Conservation (phyloP, 805 yeast species). For the Candida palmyrensis region DNA sequence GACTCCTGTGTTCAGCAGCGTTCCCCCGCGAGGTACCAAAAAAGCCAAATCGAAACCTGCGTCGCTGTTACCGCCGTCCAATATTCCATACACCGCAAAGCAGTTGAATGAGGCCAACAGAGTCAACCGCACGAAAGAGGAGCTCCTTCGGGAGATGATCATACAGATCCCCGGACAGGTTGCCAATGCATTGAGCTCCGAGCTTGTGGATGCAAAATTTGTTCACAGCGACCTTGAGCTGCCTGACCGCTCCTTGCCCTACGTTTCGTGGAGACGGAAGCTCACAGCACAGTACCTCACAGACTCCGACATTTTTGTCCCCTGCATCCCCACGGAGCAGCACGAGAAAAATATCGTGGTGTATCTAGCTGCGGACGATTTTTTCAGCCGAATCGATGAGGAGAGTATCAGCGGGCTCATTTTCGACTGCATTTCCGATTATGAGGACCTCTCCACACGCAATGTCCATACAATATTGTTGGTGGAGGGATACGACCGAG, state of each 20-base stretch:
- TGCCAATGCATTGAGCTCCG: constrained; percentile 21
- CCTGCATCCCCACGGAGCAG: constrained; percentile 35
- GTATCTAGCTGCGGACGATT: constrained; percentile 42
- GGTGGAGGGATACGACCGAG: constrained; percentile 45
- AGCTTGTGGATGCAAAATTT: constrained; percentile 11
- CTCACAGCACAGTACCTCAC: constrained; percentile 45
- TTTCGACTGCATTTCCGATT: constrained; percentile 5
- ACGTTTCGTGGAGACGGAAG: constrained; percentile 42
- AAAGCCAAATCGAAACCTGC: constrained; percentile 4
- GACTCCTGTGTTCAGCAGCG: constrained; percentile 7
- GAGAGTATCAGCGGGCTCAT: constrained; percentile 7
- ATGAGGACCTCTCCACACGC: constrained; percentile 4
- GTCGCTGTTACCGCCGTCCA: too few species aligned
- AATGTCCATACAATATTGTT: constrained; percentile 33
- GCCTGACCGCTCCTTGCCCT: background rate
- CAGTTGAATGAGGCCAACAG: constrained; percentile 32
- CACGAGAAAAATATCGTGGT: constrained; percentile 43
- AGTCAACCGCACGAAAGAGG: constrained; percentile 41
- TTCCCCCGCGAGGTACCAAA: constrained; percentile 2
- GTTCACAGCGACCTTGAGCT: constrained; percentile 7
- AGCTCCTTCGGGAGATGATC: constrained; percentile 46
- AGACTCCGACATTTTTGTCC: constrained; percentile 48
- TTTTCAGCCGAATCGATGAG: constrained; percentile 21
- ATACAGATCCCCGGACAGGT: constrained; percentile 32
- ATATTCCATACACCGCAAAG: constrained; percentile 16